Evolutionary conservation across 1,139 yeast species (phyloP), one percentile per base, ranked within the genome.

Genomic region (Ashbya aceris): DNA sequence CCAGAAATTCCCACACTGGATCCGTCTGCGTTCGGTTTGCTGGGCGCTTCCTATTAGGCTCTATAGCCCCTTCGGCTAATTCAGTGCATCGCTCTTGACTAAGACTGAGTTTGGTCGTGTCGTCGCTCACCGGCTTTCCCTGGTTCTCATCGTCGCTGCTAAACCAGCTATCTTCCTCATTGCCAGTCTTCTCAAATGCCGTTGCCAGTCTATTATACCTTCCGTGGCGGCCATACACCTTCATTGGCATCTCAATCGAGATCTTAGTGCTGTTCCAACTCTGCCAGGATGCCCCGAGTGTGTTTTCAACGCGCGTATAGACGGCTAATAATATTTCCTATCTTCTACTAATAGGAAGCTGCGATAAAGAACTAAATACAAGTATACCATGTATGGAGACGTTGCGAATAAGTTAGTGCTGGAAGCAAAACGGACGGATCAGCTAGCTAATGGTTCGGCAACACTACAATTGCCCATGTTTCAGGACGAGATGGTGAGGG

Each of bases 381-480:
- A n/a, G n/a, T n/a, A 5, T 29, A 29, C 13, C n/a, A 91, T 91
- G 98, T 84, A 85, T 56, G 97, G 97, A 29, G 97, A 89, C 53
- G 58, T 75, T 3, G 96, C 93, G 1, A 76, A 79, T 46, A 91
- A 91, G 58, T 74, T 91, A 26, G 73, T 85, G 2, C 69, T 79
- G 33, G 97, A 91, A 49, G 93, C 97, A 10, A 83, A 87, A 50
- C 68, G 98, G 50, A 70, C 94, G 0, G 70, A 73, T 45, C 74
- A 76, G 36, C 67, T 91, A 34, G 80, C 81, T 7, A 73, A 53
- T 40, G 46, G 45, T 26, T 46, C 52, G 29, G 48, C 50, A 7
- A 43, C 46, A 7, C 34, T 45, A 5, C 53, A 71, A 17, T 59
- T 91, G 1, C 91, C 97, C 0, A 62, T 76, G 8, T 87, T 80